Conservation (phyloP, 148 eudicot genomes). For the Linanthus parryae region DNA sequence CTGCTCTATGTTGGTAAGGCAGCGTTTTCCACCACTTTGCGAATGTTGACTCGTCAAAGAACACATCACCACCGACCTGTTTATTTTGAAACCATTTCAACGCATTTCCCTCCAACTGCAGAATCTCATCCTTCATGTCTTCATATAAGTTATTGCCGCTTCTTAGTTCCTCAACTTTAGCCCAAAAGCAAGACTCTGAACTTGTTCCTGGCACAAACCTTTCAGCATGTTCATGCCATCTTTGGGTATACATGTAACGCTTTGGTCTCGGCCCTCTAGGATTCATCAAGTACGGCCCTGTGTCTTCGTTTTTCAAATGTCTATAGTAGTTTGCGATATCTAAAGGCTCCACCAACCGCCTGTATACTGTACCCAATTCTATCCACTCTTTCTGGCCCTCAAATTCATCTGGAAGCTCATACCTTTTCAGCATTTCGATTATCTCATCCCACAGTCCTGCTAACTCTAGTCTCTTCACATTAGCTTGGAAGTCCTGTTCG, state of each 20-base stretch:
- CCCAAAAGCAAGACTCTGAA: slow-evolving; percentile 85
- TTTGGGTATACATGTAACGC: slow-evolving; percentile 60
- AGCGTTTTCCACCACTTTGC: slow-evolving; percentile 78
- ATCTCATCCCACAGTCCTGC: slow-evolving; percentile 97
- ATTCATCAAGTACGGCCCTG: slow-evolving; percentile 64
- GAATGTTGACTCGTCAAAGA: slow-evolving; percentile 63
- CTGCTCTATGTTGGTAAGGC: slow-evolving; percentile 43
- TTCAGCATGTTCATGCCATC: slow-evolving; percentile 72
- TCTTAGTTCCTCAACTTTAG: slow-evolving; percentile 73
- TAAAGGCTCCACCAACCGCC: slow-evolving; percentile 71
- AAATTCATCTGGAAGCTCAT: slow-evolving; percentile 78
- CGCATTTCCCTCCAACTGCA: slow-evolving; percentile 34
- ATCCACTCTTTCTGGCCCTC: slow-evolving; percentile 78
- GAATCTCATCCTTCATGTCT: slow-evolving; percentile 35
- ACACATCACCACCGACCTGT: slow-evolving; percentile 45
- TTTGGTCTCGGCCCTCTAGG: slow-evolving; percentile 80
- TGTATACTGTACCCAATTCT: slow-evolving; percentile 68
- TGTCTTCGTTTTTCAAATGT: slow-evolving; percentile 65
- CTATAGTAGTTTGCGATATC: slow-evolving; percentile 89
- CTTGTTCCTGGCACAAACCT: slow-evolving; percentile 31
- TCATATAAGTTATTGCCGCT: slow-evolving; percentile 27
- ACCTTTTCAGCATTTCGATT: slow-evolving; percentile 65
- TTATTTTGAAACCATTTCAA: slow-evolving; percentile 29
- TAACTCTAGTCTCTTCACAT: slow-evolving; percentile 59
- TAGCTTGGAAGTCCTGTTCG: slow-evolving; percentile 50